These are phyloP conservation scores for Salvia hispanica DNA, from an alignment of 257 asterid species.

Conservation along the genomic window DNA sequence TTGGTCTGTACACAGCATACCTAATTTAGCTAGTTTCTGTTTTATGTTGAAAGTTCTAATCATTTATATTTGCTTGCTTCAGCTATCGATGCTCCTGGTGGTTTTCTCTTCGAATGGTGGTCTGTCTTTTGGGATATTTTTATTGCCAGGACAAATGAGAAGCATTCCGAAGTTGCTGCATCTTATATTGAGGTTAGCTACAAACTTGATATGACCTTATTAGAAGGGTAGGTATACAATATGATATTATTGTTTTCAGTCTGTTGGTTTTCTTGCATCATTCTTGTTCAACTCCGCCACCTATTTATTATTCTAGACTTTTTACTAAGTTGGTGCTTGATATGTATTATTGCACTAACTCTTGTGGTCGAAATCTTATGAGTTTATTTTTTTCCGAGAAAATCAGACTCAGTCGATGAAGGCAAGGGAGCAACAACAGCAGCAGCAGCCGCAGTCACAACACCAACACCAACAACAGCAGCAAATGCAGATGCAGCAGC, in stretches of 20 bases:
- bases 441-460: conserved; percentile 61
- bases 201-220: not conserved
- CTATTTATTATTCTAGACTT: too few species aligned
- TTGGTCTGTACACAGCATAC: conserved; percentile 54
- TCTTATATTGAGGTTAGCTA: conserved; percentile 92
- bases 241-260: too few species aligned
- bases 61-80: conserved; percentile 29
- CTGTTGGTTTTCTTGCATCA: too few species aligned
- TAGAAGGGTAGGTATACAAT: too few species aligned
- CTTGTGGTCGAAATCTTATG: not conserved
- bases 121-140: conserved; percentile 99
- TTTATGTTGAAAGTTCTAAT: conserved; percentile 13
- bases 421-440: conserved; percentile 94
- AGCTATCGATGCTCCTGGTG: conserved; percentile 99
- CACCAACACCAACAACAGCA: conserved; percentile 57
- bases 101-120: conserved; percentile 99
- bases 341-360: not conserved
- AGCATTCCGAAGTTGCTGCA: conserved; percentile 98
- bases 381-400: conserved; percentile 10
- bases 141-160: conserved; percentile 96
- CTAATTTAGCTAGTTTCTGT: not conserved
- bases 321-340: not conserved
- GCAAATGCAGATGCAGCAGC: conserved; percentile 78
- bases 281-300: too few species aligned
- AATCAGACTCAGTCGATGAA: conserved; percentile 88